Percentiles rank a stretch among this genome's conserved stretches.
Conservation (phyloP, 805 yeast genomes). For the Candida arabinofermentans region DNA sequence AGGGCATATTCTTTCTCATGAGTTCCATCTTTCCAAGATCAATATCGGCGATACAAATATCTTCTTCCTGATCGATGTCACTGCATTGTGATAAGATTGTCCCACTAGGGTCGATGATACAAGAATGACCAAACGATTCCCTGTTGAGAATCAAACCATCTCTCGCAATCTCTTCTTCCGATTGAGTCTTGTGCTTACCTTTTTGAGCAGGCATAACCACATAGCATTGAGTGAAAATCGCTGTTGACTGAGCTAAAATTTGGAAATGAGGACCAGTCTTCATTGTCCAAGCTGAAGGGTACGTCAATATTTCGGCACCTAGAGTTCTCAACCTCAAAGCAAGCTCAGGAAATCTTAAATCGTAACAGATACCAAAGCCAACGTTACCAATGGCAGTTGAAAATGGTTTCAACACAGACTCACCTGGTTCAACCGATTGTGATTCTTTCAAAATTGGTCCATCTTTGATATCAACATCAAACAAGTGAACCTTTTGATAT, state of each 20-base stretch:
- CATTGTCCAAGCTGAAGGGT: constrained; percentile 90
- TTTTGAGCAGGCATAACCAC: constrained; percentile 88
- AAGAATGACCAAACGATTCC: constrained; percentile 80
- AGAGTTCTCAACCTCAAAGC: constrained; percentile 55
- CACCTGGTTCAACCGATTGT: constrained; percentile 78
- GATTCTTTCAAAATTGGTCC: constrained; percentile 83
- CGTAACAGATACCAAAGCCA: constrained; percentile 80
- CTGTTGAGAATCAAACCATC: constrained; percentile 39
- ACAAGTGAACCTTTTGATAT: constrained; percentile 84
- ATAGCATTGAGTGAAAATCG: constrained; percentile 82
- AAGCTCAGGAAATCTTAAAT: constrained; percentile 81
- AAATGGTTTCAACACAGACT: constrained; percentile 47
- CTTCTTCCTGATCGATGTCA: constrained; percentile 37
- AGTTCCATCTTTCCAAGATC: constrained; percentile 46
- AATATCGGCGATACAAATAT: constrained; percentile 60
- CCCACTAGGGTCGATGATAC: constrained; percentile 94
- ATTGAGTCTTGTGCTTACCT: constrained; percentile 63
- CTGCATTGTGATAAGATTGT: constrained; percentile 57
- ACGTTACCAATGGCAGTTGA: constrained; percentile 57
- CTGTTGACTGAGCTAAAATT: constrained; percentile 72
- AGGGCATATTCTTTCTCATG: constrained; percentile 70
- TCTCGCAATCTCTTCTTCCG: constrained; percentile 32
- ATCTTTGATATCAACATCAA: constrained; percentile 78
- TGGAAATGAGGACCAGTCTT: constrained; percentile 95
- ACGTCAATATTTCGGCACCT: constrained; percentile 78